phyloP scores from a whole-genome alignment of 2,329 filamentous ascomycete genomes.

The Ilyonectria sp. region DNA sequence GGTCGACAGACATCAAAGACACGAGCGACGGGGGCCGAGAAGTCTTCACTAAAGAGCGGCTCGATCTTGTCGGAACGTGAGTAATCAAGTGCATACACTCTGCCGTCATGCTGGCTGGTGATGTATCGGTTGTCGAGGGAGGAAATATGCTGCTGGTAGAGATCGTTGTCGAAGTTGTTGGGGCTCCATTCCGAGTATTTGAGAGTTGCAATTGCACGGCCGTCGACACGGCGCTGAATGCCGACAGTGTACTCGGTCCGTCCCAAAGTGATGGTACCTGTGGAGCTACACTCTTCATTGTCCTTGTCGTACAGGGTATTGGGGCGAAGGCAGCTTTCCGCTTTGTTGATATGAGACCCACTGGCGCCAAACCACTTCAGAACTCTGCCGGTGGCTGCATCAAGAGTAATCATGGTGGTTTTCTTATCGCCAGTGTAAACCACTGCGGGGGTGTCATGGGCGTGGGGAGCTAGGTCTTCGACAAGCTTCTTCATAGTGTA shows the following conservation, averaged over 20 bases:
- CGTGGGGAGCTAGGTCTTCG: slow-evolving; percentile 85
- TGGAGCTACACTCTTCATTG: slow-evolving; percentile 83
- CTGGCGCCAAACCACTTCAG: slow-evolving; percentile 87
- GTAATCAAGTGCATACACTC: slow-evolving; percentile 85
- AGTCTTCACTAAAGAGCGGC: slow-evolving; percentile 77
- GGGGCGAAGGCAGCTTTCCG: slow-evolving; percentile 82
- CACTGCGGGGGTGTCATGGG: slow-evolving; percentile 81
- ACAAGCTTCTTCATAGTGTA: slow-evolving; percentile 89
- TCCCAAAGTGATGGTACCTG: slow-evolving; percentile 85
- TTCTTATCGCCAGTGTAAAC: slow-evolving; percentile 94
- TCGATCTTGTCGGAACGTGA: slow-evolving; percentile 65
- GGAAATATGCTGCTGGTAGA: slow-evolving; percentile 84
- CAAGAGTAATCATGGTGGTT: slow-evolving; percentile 89
- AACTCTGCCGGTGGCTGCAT: slow-evolving; percentile 87
- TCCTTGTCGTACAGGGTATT: slow-evolving; percentile 77
- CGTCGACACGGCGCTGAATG: slow-evolving; percentile 82
- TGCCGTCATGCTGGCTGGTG: slow-evolving; percentile 88
- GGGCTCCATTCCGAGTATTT: slow-evolving; percentile 96
- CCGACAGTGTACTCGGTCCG: slow-evolving; percentile 91
- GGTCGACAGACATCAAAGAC: slow-evolving; percentile 92
- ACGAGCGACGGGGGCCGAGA: slow-evolving; percentile 84
- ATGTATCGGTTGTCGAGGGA: slow-evolving; percentile 93
- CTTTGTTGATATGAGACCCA: slow-evolving; percentile 77
- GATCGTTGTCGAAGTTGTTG: slow-evolving; percentile 91
- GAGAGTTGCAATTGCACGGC: slow-evolving; percentile 86